phyloP scores from a whole-genome alignment of 257 asterid genomes.

The Solanum rostratum region DNA sequence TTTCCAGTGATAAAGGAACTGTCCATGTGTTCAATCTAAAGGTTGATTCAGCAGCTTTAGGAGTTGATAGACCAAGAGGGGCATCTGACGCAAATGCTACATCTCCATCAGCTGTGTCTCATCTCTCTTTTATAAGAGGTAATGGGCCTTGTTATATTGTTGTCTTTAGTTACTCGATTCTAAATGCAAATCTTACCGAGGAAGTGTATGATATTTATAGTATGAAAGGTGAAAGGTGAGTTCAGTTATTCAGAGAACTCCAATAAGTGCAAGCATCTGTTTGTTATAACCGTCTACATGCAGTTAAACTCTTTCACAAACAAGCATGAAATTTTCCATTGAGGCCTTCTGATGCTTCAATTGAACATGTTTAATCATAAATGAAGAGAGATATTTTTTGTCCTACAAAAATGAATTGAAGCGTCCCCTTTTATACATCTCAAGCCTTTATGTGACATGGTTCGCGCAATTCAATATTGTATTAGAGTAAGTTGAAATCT shows the following conservation, averaged over 20 bases:
- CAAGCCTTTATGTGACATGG: background rate
- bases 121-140: slow-evolving; percentile 90
- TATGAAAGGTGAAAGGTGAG: background rate
- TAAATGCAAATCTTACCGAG: background rate
- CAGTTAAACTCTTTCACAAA: background rate
- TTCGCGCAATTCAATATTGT: background rate
- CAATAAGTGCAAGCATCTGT: background rate
- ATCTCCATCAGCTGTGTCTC: slow-evolving; percentile 40
- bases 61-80: slow-evolving; percentile 36
- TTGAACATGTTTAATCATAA: background rate
- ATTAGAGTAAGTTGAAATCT: background rate
- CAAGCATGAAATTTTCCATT: background rate
- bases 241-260: background rate
- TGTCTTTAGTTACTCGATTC: background rate
- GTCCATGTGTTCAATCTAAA: slow-evolving; percentile 79
- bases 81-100: slow-evolving; percentile 38
- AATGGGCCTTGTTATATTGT: background rate
- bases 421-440: background rate
- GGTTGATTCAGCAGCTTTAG: slow-evolving; percentile 46
- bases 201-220: background rate
- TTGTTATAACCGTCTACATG: background rate
- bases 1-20: slow-evolving; percentile 94
- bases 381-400: background rate
- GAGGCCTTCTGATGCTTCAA: background rate
- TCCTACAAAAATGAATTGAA: background rate